A percentile compares a stretch with the other conserved stretches of the same genome.
These are phyloP conservation scores for Omphalotus olearius DNA, from an alignment of 1,284 basidiomycete species.

Conservation along the genomic window DNA sequence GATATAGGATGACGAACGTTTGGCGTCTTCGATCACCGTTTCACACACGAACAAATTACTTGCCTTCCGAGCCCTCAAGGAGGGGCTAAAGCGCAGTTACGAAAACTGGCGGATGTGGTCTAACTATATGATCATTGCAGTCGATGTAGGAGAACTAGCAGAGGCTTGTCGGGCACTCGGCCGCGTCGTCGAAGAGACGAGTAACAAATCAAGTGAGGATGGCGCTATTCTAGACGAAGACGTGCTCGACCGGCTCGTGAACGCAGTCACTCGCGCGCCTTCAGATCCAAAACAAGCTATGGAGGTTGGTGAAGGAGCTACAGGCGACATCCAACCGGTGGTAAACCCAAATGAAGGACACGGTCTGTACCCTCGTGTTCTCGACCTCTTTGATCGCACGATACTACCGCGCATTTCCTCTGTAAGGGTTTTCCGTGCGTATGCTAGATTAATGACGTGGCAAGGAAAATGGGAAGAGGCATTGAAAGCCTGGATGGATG, in stretches of 20 bases:
- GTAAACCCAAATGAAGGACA: conserved; percentile 61
- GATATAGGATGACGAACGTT: no score
- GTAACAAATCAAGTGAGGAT: conserved; percentile 24
- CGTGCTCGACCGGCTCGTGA: conserved; percentile 83
- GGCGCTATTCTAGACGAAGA: conserved; percentile 66
- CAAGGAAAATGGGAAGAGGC: conserved; percentile 72
- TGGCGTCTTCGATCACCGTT: conserved; percentile 16
- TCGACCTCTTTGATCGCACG: conserved; percentile 68
- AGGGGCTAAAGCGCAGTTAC: conserved; percentile 81
- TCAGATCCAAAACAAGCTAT: conserved; percentile 33
- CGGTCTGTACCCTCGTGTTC: conserved; percentile 60
- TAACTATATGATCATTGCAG: conserved; percentile 94
- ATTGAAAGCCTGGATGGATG: conserved; percentile 78
- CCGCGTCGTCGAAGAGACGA: conserved; percentile 80
- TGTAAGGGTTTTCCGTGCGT: conserved; percentile 70
- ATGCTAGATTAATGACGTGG: conserved; percentile 77
- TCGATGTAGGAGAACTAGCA: conserved; percentile 89
- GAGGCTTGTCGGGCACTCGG: conserved; percentile 85
- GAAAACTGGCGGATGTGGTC: conserved; percentile 98
- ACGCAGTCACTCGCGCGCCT: conserved; percentile 70
- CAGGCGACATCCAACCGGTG: conserved; percentile 20
- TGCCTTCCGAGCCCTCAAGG: conserved; percentile 92
- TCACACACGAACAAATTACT: conserved; percentile 76
- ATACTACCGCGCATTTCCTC: conserved; percentile 79
- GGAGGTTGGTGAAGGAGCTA: conserved; percentile 13